These are phyloP conservation scores for Arabis hirsuta DNA, from an alignment of 345 rosid genomes.

Conservation along the genomic window DNA sequence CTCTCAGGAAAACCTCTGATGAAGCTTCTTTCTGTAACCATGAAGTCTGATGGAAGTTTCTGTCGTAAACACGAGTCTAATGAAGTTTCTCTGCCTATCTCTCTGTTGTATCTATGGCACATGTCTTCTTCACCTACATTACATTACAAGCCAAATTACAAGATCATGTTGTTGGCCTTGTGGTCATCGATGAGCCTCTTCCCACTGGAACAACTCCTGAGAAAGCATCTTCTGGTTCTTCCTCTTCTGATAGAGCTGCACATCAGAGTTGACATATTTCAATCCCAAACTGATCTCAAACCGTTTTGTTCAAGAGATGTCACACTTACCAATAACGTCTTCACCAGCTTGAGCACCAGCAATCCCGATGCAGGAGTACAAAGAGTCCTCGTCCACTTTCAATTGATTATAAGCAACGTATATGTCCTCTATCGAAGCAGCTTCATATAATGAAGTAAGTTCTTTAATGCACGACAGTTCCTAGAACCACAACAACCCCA, in stretches of 20 bases:
- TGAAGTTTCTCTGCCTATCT: conserved; percentile 10
- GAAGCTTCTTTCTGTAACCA: conserved; percentile 15
- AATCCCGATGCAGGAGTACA: conserved; percentile 92
- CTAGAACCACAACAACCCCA: conserved; percentile 45
- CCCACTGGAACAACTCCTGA: conserved; percentile 73
- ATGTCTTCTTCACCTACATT: conserved; percentile 27
- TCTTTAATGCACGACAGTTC: conserved; percentile 92
- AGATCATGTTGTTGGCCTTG: conserved; percentile 80
- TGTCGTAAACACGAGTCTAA: not conserved
- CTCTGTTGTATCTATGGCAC: conserved; percentile 34
- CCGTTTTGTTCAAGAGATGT: conserved; percentile 6
- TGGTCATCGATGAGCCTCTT: conserved; percentile 90
- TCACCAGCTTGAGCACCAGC: conserved; percentile 93
- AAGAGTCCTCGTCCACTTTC: conserved; percentile 76
- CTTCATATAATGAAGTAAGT: conserved; percentile 80
- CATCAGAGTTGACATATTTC: conserved; percentile 5
- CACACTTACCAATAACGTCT: conserved; percentile 52
- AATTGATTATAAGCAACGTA: conserved; percentile 86
- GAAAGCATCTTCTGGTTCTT: conserved; percentile 61
- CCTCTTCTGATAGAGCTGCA: conserved; percentile 65
- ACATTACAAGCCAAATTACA: conserved; percentile 31
- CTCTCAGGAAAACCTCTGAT: conserved; percentile 15
- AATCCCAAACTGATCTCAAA: conserved; percentile 4
- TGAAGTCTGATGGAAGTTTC: conserved; percentile 26
- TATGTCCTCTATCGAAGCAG: conserved; percentile 86